Percentiles rank a stretch among this genome's conserved stretches.
phyloP scores from a whole-genome alignment of 2,329 filamentous ascomycete species.

The Grosmannia clavigera region DNA sequence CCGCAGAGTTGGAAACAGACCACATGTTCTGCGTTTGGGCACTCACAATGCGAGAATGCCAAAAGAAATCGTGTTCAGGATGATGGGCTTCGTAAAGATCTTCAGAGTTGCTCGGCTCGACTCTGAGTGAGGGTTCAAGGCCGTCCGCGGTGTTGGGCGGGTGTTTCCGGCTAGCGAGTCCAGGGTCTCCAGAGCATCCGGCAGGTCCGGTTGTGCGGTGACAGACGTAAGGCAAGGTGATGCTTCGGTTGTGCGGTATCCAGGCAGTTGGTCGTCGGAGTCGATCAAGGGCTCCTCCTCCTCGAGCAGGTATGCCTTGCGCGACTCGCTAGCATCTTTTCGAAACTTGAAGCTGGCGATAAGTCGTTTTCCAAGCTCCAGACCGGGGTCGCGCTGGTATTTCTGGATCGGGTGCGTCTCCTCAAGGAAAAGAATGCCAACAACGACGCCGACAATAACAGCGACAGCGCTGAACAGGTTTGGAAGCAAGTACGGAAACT shows the following conservation, averaged over 20 bases:
- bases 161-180: slow-evolving; percentile 21
- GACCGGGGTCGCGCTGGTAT: slow-evolving; percentile 59
- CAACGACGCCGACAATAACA: slow-evolving; percentile 59
- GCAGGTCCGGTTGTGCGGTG: slow-evolving; percentile 15
- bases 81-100: slow-evolving; percentile 73
- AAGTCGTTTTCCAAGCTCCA: slow-evolving; percentile 65
- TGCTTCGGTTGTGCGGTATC: slow-evolving; percentile 50
- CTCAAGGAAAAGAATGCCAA: slow-evolving; percentile 79
- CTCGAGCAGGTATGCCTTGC: slow-evolving; percentile 19
- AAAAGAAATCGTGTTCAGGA: slow-evolving; percentile 80
- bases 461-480: slow-evolving; percentile 83
- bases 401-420: slow-evolving; percentile 86
- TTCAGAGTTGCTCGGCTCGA: slow-evolving; percentile 16
- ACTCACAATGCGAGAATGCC: slow-evolving; percentile 91
- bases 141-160: slow-evolving; percentile 12
- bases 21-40: slow-evolving; percentile 5
- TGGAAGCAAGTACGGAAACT: slow-evolving; percentile 79
- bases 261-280: slow-evolving; percentile 50
- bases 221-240: slow-evolving; percentile 7
- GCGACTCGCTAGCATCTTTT: neutral
- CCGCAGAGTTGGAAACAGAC: too few species aligned
- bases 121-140: slow-evolving; percentile 7
- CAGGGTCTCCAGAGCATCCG: slow-evolving; percentile 18
- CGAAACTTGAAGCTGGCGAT: slow-evolving; percentile 29
- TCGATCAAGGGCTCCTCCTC: slow-evolving; percentile 54